Percentiles rank a stretch among this genome's conserved stretches.
Evolutionary conservation across 1,139 yeast species (phyloP).

Genomic region (Saccharomyces hybrid): DNA sequence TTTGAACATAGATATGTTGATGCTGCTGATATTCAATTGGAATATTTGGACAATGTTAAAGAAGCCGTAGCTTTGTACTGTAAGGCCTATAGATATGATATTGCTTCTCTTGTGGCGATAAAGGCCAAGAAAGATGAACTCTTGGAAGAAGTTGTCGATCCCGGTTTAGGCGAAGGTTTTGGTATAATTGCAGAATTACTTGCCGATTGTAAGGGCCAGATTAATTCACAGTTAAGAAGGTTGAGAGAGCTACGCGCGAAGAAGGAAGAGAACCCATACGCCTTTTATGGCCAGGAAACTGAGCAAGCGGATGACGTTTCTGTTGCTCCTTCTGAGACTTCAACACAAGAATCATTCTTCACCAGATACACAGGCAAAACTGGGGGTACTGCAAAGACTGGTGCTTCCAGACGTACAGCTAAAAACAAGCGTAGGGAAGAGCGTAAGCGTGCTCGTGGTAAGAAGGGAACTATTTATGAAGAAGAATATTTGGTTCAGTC

Average conservation of each 20-base stretch:
- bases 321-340: constrained; percentile 88
- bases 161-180: constrained; percentile 77
- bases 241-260: constrained; percentile 77
- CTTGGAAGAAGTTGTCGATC: constrained; percentile 55
- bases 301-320: constrained; percentile 92
- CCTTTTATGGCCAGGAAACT: constrained; percentile 66
- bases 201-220: constrained; percentile 86
- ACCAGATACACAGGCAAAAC: constrained; percentile 96
- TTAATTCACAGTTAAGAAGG: constrained; percentile 73
- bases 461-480: constrained; percentile 94
- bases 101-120: constrained; percentile 61
- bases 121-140: constrained; percentile 39
- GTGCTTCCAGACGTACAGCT: constrained; percentile 85
- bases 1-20: constrained; percentile 71
- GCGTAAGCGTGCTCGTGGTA: constrained; percentile 91
- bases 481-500: constrained; percentile 90
- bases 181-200: constrained; percentile 78
- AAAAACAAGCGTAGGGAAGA: constrained; percentile 93
- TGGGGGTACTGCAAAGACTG: constrained; percentile 90
- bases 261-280: constrained; percentile 76
- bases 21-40: constrained; percentile 72
- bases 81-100: constrained; percentile 66
- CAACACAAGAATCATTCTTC: constrained; percentile 86
- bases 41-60: constrained; percentile 51
- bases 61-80: constrained; percentile 64